Conservation (phyloP, 1,139 yeast genomes). For the Sugiyamaella japonica region DNA sequence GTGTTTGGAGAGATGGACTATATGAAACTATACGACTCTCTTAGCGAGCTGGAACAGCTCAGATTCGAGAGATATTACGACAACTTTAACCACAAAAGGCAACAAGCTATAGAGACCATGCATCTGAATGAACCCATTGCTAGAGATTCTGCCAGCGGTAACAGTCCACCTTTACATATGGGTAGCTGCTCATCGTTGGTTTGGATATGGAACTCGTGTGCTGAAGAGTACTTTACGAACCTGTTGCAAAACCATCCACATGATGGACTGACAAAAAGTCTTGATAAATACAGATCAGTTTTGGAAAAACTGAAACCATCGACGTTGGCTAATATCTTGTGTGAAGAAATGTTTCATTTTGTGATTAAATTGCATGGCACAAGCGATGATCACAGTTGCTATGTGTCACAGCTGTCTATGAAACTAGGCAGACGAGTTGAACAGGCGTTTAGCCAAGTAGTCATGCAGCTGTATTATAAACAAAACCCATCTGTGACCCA, state of each 20-base stretch:
- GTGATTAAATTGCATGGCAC: constrained; percentile 1
- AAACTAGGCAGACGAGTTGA: constrained; percentile 14
- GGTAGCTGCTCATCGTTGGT: constrained; percentile 29
- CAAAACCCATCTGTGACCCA: background rate
- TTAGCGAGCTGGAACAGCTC: constrained; percentile 48
- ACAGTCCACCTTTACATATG: constrained; percentile 55
- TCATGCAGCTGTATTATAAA: background rate
- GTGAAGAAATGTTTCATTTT: constrained; percentile 9
- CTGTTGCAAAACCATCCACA: background rate
- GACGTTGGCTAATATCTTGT: constrained; percentile 3
- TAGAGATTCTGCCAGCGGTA: constrained; percentile 42
- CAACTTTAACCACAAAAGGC: constrained; percentile 66
- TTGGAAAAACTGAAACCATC: background rate
- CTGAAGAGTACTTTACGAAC: constrained; percentile 62
- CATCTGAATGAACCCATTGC: constrained; percentile 52
- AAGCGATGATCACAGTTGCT: constrained; percentile 1
- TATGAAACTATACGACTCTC: constrained; percentile 26
- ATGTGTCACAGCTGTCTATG: constrained; percentile 12
- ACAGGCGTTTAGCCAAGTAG: constrained; percentile 2
- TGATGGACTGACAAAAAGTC: background rate
- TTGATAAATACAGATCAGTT: background rate
- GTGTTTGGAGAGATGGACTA: constrained; percentile 26
- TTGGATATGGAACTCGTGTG: constrained; percentile 47
- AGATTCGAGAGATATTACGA: constrained; percentile 65
- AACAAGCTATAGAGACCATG: constrained; percentile 61